A percentile compares a stretch with the other conserved stretches of the same genome.
Evolutionary conservation across 176 grass and related monocot genomes (phyloP).

Genomic region (Bothriochloa decipiens): DNA sequence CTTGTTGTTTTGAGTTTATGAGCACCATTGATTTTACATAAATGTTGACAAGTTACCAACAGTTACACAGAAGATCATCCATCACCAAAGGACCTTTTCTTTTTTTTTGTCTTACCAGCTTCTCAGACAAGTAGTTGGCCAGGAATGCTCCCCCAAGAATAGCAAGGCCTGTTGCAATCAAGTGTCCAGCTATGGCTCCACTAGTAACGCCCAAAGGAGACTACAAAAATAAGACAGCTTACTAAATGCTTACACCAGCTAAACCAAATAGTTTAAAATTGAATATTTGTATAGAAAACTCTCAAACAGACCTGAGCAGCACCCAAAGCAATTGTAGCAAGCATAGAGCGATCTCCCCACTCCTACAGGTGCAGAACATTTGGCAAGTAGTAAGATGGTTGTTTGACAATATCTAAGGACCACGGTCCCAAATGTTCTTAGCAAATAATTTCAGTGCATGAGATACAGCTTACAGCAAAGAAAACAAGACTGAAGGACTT

Average conservation of each 20-base stretch:
- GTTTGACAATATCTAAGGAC: slow-evolving; percentile 29
- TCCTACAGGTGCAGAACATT: slow-evolving; percentile 56
- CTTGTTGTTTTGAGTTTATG: not conserved
- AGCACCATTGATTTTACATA: not conserved
- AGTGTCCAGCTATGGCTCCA: slow-evolving; percentile 87
- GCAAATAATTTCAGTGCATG: not conserved
- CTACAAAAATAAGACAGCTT: slow-evolving; percentile 42
- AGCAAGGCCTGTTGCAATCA: slow-evolving; percentile 81
- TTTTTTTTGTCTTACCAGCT: slow-evolving; percentile 58
- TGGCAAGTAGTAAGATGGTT: not conserved
- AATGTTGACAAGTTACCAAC: not conserved
- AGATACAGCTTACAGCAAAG: slow-evolving; percentile 68
- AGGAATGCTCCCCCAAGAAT: slow-evolving; percentile 88
- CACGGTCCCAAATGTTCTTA: not conserved
- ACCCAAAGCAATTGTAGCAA: slow-evolving; percentile 94
- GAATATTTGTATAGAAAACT: slow-evolving; percentile 4
- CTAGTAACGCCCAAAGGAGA: slow-evolving; percentile 89
- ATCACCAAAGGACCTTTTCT: not conserved
- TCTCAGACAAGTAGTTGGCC: slow-evolving; percentile 92
- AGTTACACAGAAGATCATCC: not conserved
- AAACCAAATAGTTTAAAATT: slow-evolving; percentile 30
- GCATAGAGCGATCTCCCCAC: slow-evolving; percentile 98
- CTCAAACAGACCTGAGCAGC: slow-evolving; percentile 77
- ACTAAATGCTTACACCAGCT: slow-evolving; percentile 8
- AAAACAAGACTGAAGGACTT: slow-evolving; percentile 94